A percentile compares a stretch with the other conserved stretches of the same genome.
Evolutionary conservation across 163 green algal species (phyloP).

Genomic region (Coccomyxa subellipsoidea): DNA sequence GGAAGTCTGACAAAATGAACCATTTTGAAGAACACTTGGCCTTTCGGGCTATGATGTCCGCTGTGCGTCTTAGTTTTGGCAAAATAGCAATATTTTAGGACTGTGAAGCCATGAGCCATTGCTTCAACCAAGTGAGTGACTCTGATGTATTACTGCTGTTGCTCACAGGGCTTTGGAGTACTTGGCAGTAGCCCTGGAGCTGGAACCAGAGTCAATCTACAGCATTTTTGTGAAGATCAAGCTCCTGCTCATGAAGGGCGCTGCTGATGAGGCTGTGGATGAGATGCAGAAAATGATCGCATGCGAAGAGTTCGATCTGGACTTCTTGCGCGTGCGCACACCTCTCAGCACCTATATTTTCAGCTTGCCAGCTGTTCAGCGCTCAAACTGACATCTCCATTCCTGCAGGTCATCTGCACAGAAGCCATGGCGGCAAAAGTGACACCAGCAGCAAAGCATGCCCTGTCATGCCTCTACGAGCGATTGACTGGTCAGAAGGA

Average conservation of each 20-base stretch:
- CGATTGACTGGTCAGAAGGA: not conserved
- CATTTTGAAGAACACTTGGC: too few species aligned
- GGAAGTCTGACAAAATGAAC: too few species aligned
- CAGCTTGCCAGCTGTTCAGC: not conserved
- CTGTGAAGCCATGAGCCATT: too few species aligned
- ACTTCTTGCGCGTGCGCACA: constrained; percentile 11
- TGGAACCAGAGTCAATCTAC: constrained; percentile 13
- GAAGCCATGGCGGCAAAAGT: constrained; percentile 11
- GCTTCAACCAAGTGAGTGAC: too few species aligned
- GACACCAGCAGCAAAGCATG: not conserved
- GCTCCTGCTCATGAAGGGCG: constrained; percentile 12
- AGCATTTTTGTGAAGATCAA: constrained; percentile 21
- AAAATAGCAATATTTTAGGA: too few species aligned
- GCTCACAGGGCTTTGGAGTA: constrained; percentile 23
- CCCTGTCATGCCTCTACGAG: not conserved
- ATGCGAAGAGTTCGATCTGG: constrained; percentile 19
- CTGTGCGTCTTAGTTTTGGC: too few species aligned
- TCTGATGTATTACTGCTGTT: not conserved
- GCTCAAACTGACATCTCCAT: not conserved
- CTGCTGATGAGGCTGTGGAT: constrained; percentile 6
- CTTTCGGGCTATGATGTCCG: too few species aligned
- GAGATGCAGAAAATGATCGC: constrained; percentile 15
- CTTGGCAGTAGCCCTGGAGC: constrained; percentile 19
- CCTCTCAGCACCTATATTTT: not conserved
- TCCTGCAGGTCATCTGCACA: constrained; percentile 2